Percentiles rank a stretch among this genome's conserved stretches.
These are phyloP conservation scores for Aurinia saxatilis DNA, from an alignment of 345 rosid genomes.

Conservation along the genomic window DNA sequence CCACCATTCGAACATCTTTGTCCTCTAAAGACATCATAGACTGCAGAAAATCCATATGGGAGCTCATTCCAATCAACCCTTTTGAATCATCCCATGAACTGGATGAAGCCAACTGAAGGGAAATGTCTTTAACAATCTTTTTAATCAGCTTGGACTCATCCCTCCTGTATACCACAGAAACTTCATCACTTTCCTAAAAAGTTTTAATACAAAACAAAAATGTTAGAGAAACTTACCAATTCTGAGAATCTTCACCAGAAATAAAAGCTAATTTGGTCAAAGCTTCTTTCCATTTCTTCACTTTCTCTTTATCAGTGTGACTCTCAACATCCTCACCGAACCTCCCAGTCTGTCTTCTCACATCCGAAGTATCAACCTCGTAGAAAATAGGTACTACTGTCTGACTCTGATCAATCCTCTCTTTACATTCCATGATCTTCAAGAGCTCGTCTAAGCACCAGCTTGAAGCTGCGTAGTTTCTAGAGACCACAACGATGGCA, in stretches of 20 bases:
- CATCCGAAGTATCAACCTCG: slow-evolving; percentile 22
- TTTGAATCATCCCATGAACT: slow-evolving; percentile 1
- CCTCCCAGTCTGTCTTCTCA: slow-evolving; percentile 10
- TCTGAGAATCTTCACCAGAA: slow-evolving; percentile 27
- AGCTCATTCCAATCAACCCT: slow-evolving; percentile 19
- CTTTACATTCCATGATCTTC: slow-evolving; percentile 20
- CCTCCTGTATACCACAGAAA: slow-evolving; percentile 17
- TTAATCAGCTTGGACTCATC: slow-evolving; percentile 20
- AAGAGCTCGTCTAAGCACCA: slow-evolving; percentile 33
- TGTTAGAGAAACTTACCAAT: slow-evolving; percentile 9
- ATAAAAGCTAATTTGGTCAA: slow-evolving; percentile 13
- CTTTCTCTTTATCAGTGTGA: slow-evolving; percentile 16
- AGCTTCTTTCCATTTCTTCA: slow-evolving; percentile 20
- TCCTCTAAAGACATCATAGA: slow-evolving; percentile 17
- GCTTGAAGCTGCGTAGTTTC: slow-evolving; percentile 20
- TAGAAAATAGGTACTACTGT: slow-evolving; percentile 19
- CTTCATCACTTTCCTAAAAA: background rate
- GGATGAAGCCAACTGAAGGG: background rate
- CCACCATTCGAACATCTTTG: slow-evolving; percentile 21
- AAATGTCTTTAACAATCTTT: slow-evolving; percentile 25
- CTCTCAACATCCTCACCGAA: slow-evolving; percentile 5
- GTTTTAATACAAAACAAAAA: background rate
- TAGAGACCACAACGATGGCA: slow-evolving; percentile 20
- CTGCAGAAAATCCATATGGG: slow-evolving; percentile 20
- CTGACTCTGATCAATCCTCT: slow-evolving; percentile 1